A percentile compares a stretch with the other conserved stretches of the same genome.
Evolutionary conservation across 2,329 filamentous ascomycete species (phyloP).

Genomic region (Ophiostoma tasmaniense): DNA sequence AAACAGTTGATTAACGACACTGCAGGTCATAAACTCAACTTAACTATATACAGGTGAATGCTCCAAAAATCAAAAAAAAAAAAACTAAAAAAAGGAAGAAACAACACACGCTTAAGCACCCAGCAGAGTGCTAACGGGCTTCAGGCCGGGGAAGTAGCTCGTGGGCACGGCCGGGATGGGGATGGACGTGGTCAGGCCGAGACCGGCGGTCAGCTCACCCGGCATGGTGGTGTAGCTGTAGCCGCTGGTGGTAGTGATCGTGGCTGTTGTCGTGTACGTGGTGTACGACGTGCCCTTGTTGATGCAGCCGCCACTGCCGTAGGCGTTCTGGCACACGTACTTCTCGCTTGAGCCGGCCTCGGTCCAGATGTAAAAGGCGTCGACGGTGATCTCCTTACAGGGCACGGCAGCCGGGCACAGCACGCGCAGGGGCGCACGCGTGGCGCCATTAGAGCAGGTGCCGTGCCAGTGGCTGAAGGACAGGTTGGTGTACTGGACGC

Average conservation of each 20-base stretch:
- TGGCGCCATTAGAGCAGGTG: conserved; percentile 38
- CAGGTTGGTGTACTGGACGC: conserved; percentile 45
- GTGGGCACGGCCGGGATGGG: conserved; percentile 21
- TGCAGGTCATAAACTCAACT: not conserved
- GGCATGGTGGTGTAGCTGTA: conserved; percentile 19
- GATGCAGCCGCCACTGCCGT: conserved; percentile 21
- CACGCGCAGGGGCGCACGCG: conserved; percentile 46
- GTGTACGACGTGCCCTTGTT: not conserved
- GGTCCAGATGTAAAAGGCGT: conserved; percentile 23
- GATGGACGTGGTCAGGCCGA: conserved; percentile 19
- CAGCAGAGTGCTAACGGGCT: conserved; percentile 17
- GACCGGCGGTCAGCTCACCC: conserved; percentile 18
- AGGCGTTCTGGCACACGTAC: conserved; percentile 21
- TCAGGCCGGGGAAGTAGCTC: conserved; percentile 21
- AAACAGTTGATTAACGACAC: not conserved
- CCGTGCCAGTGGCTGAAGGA: conserved; percentile 49
- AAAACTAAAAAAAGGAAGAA: not conserved
- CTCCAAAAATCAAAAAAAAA: not conserved
- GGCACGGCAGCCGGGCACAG: conserved; percentile 21
- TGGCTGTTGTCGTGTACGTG: conserved; percentile 2
- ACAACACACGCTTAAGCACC: not conserved
- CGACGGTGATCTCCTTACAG: conserved; percentile 20
- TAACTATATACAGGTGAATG: not conserved
- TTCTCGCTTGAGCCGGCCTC: conserved; percentile 17
- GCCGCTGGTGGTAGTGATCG: not conserved